Percentiles rank a stretch among this genome's conserved stretches.
phyloP scores from a whole-genome alignment of 352 stramenopile genomes.

The Phytophthora pisi region DNA sequence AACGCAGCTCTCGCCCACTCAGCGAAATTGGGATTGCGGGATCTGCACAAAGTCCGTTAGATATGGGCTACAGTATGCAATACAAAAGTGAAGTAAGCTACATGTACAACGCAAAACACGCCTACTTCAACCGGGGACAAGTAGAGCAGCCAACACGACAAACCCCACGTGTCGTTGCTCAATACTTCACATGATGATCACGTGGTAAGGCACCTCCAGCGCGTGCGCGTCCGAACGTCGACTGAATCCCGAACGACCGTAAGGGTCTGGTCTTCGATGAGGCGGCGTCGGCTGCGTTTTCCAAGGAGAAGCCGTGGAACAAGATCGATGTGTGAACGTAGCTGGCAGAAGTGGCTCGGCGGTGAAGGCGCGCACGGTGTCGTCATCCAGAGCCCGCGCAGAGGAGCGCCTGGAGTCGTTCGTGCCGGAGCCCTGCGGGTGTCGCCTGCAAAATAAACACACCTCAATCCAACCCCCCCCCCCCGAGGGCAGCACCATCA shows the following conservation, averaged over 20 bases:
- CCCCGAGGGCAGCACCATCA: slow-evolving; percentile 99
- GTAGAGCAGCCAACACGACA: too few relatives aligned
- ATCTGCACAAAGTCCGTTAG: too few relatives aligned
- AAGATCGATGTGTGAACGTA: slow-evolving; percentile 99
- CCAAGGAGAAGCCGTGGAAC: slow-evolving; percentile 98
- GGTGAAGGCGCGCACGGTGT: slow-evolving; percentile 98
- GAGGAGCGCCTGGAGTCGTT: slow-evolving; percentile 98
- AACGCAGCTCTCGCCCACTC: too few relatives aligned
- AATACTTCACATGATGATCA: slow-evolving; percentile 71
- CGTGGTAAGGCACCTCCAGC: slow-evolving; percentile 99
- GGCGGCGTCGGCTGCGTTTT: slow-evolving; percentile 98
- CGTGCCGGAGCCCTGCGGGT: slow-evolving; percentile 40
- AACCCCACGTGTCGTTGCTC: too few relatives aligned
- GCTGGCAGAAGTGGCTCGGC: slow-evolving; percentile 99
- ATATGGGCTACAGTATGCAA: too few relatives aligned
- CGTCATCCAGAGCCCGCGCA: slow-evolving; percentile 96
- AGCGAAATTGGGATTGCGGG: too few relatives aligned
- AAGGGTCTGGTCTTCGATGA: slow-evolving; percentile 97
- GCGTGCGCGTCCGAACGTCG: slow-evolving; percentile 94
- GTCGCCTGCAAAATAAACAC: too few relatives aligned
- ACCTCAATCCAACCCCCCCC: slow-evolving; percentile 66
- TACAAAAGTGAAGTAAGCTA: too few relatives aligned
- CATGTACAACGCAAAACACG: too few relatives aligned
- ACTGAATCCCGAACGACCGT: slow-evolving; percentile 96
- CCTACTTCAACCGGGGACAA: too few relatives aligned